Evolutionary conservation across 139 green algal genomes (phyloP).

Genomic region (Chlamydomonas sp.): DNA sequence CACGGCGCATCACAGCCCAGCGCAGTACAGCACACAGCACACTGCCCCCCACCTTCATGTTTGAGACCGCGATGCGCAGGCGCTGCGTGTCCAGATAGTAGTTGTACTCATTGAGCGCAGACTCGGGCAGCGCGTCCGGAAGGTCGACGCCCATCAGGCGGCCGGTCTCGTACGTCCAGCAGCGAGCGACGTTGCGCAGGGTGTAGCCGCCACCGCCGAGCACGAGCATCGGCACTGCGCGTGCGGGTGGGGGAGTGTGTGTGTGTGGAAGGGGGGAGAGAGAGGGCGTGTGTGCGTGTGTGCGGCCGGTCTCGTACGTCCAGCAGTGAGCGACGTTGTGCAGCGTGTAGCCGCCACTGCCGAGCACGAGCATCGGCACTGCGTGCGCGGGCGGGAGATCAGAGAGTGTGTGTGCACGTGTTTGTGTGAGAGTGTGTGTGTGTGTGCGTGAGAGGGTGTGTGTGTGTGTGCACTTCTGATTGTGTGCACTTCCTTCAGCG

Average conservation of each 20-base stretch:
- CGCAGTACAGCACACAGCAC: too few relatives aligned
- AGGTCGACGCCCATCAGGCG: slow-evolving; percentile 76
- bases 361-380: slow-evolving; percentile 93
- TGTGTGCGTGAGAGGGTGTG: slow-evolving; percentile 52
- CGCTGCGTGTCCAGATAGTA: slow-evolving; percentile 85
- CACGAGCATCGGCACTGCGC: slow-evolving; percentile 93
- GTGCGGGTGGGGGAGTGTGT: too few relatives aligned
- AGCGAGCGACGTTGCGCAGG: slow-evolving; percentile 95
- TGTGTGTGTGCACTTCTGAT: slow-evolving; percentile 96
- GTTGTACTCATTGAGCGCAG: slow-evolving; percentile 52
- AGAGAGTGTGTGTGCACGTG: too few relatives aligned
- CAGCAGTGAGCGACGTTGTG: slow-evolving; percentile 97
- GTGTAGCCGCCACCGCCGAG: slow-evolving; percentile 96
- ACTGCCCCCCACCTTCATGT: too few relatives aligned
- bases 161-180: slow-evolving; percentile 97
- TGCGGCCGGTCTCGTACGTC: slow-evolving; percentile 92
- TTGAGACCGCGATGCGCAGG: slow-evolving; percentile 73
- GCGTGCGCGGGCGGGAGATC: too few relatives aligned
- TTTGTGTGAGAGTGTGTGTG: background rate
- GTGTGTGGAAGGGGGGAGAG: too few relatives aligned
- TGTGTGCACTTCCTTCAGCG: background rate
- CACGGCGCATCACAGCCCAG: too few relatives aligned
- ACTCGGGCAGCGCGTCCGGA: slow-evolving; percentile 52
- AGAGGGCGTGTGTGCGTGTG: background rate
- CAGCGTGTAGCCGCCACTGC: slow-evolving; percentile 96